Evolutionary conservation across 352 stramenopile species (phyloP).

Genomic region (Pythium diclinum): DNA sequence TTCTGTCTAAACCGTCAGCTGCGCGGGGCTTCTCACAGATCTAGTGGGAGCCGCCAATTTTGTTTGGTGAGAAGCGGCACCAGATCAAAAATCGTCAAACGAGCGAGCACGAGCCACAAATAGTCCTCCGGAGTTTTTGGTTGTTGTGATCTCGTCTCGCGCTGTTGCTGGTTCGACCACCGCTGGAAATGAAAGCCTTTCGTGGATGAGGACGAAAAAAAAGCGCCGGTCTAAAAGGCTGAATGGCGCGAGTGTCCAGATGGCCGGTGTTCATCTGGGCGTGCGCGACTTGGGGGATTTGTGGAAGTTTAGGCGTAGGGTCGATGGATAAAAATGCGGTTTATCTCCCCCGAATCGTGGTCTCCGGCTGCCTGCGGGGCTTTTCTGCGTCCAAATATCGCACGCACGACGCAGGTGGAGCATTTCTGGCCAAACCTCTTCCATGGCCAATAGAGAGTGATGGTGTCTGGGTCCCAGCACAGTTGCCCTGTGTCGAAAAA

Average conservation of each 20-base stretch:
- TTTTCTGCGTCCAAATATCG: constrained; percentile 22
- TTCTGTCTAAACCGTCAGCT: constrained; percentile 1
- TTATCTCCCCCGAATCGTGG: not conserved
- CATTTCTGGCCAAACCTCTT: constrained; percentile 10
- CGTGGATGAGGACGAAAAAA: not conserved
- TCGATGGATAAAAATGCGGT: constrained; percentile 3
- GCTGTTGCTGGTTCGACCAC: not conserved
- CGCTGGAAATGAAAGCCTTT: not conserved
- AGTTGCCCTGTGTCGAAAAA: not conserved
- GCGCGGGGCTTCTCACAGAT: not conserved
- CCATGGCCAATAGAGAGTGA: constrained; percentile 10
- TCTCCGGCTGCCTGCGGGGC: constrained; percentile 22
- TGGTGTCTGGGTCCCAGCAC: not conserved
- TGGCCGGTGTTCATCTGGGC: not conserved
- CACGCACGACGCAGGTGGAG: constrained; percentile 17
- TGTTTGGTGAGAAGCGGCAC: not conserved
- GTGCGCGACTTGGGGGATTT: not conserved
- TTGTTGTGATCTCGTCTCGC: not conserved
- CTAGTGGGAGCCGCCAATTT: not conserved
- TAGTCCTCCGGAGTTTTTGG: not conserved
- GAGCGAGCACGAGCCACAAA: constrained; percentile 1
- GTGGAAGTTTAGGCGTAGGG: not conserved
- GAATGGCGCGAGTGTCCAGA: constrained; percentile 11
- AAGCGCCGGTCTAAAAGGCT: constrained; percentile 7
- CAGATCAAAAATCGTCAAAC: not conserved